phyloP scores from a whole-genome alignment of 208 protist genomes.

The Acanthamoeba culbertsoni region DNA sequence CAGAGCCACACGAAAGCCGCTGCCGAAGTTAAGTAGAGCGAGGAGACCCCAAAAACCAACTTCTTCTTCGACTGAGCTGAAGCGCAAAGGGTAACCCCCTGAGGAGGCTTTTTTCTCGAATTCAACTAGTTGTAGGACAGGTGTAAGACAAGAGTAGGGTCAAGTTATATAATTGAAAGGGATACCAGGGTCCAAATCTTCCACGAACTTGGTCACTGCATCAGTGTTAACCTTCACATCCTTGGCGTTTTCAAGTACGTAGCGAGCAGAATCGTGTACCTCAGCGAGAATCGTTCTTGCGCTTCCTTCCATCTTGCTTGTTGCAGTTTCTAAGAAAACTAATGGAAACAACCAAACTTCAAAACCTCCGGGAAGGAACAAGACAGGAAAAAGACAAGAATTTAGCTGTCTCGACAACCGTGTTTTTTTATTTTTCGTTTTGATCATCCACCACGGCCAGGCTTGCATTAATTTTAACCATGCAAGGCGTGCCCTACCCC shows the following conservation, averaged over 20 bases:
- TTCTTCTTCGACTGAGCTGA: conserved; percentile 19
- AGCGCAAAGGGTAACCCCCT: background rate
- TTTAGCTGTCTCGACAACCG: too few relatives aligned
- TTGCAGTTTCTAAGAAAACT: background rate
- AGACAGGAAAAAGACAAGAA: background rate
- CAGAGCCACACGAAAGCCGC: background rate
- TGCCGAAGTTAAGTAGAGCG: conserved; percentile 69
- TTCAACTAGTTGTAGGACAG: background rate
- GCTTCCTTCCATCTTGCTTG: background rate
- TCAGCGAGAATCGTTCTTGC: background rate
- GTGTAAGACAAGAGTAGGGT: background rate
- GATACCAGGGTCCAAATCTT: background rate
- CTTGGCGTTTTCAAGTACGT: background rate
- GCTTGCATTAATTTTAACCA: background rate
- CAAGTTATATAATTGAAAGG: background rate
- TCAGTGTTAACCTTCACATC: background rate
- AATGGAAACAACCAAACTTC: background rate
- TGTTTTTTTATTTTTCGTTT: too few relatives aligned
- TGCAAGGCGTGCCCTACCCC: background rate
- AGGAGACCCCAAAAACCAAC: conserved; percentile 63
- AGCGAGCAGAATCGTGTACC: background rate
- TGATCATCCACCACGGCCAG: too few relatives aligned
- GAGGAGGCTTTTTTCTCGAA: background rate
- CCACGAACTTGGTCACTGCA: background rate
- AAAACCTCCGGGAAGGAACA: background rate